phyloP scores from a whole-genome alignment of 2,329 filamentous ascomycete species.

The Ophiobolus disseminans region DNA sequence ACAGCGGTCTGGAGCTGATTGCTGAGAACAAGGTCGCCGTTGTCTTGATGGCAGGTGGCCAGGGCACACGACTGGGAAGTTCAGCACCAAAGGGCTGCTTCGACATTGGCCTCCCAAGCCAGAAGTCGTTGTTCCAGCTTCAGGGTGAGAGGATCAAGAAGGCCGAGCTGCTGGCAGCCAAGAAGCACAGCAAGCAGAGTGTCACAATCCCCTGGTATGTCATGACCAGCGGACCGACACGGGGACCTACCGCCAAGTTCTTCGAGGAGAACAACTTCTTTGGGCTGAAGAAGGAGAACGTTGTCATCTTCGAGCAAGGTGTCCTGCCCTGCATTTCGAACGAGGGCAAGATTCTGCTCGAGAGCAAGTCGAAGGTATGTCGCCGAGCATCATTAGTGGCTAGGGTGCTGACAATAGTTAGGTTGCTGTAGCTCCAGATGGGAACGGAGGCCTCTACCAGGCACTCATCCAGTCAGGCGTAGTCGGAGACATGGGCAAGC shows the following conservation, averaged over 20 bases:
- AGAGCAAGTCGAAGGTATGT: slow-evolving; percentile 79
- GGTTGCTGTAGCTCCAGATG: slow-evolving; percentile 93
- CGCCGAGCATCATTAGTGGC: background rate
- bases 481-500: slow-evolving; percentile 84
- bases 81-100: slow-evolving; percentile 97
- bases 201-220: slow-evolving; percentile 93
- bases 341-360: slow-evolving; percentile 94
- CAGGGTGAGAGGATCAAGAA: slow-evolving; percentile 93
- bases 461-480: slow-evolving; percentile 82
- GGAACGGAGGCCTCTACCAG: slow-evolving; percentile 96
- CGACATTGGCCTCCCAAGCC: slow-evolving; percentile 90
- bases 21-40: slow-evolving; percentile 77
- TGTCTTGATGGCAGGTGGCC: slow-evolving; percentile 95
- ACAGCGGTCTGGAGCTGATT: slow-evolving; percentile 70
- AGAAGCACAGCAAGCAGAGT: slow-evolving; percentile 66
- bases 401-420: slow-evolving; percentile 38
- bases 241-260: slow-evolving; percentile 89
- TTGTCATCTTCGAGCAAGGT: slow-evolving; percentile 94
- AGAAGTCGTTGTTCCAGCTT: slow-evolving; percentile 96
- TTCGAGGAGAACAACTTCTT: slow-evolving; percentile 92
- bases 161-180: slow-evolving; percentile 79
- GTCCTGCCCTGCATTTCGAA: slow-evolving; percentile 97
- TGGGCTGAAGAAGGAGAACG: slow-evolving; percentile 82
- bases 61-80: slow-evolving; percentile 93
- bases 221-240: slow-evolving; percentile 97